Evolutionary conservation across 2,329 filamentous ascomycete species (phyloP).

Genomic region (Trematosphaeria pertusa): DNA sequence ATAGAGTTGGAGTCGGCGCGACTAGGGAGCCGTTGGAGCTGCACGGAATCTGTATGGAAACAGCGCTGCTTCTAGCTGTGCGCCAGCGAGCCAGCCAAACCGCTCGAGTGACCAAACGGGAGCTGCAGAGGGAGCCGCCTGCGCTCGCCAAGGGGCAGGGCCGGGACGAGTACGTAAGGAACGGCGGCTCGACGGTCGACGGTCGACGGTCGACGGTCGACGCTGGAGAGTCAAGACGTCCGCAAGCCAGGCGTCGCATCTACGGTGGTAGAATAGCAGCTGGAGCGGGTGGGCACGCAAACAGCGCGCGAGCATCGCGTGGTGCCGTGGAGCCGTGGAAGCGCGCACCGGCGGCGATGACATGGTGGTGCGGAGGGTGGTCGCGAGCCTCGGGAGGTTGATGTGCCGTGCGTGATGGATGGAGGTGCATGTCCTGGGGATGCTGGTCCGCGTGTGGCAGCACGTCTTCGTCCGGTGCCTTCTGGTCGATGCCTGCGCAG

Average conservation of each 20-base stretch:
- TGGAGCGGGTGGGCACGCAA: not conserved
- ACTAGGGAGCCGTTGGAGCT: conserved; percentile 33
- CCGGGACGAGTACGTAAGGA: not conserved
- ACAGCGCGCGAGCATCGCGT: not conserved
- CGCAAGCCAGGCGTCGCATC: not conserved
- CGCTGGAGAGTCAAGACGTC: not conserved
- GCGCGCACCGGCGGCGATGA: not conserved
- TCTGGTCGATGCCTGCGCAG: conserved; percentile 30
- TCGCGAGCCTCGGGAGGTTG: not conserved
- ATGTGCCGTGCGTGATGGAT: conserved; percentile 5
- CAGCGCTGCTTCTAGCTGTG: conserved; percentile 32
- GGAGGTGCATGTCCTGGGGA: conserved; percentile 1
- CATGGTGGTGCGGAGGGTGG: not conserved
- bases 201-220: not conserved
- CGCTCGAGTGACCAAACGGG: conserved; percentile 1
- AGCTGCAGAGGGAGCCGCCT: conserved; percentile 3
- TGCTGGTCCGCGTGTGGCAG: not conserved
- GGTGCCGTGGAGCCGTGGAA: not conserved
- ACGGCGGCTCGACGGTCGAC: not conserved
- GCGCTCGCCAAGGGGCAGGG: not conserved
- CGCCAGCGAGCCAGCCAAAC: conserved; percentile 16
- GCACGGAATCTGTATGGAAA: conserved; percentile 48
- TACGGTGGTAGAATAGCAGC: not conserved
- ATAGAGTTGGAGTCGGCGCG: conserved; percentile 11
- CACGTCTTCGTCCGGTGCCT: conserved; percentile 19